Evolutionary conservation across 768 basidiomycete species (phyloP).

Genomic region (Psilocybe azurescens): DNA sequence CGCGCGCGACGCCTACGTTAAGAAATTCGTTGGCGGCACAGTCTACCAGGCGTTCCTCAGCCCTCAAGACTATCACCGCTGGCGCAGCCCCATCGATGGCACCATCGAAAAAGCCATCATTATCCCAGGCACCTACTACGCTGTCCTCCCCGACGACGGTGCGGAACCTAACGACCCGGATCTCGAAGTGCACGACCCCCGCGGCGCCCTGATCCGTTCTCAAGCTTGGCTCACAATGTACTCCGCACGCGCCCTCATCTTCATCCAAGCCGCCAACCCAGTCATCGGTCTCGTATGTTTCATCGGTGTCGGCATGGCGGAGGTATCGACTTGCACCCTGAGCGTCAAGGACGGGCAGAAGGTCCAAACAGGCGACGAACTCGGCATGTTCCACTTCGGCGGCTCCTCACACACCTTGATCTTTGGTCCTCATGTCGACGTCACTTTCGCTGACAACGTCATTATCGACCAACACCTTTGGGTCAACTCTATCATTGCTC

Average conservation of each 20-base stretch:
- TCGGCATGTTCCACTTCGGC: slow-evolving; percentile 66
- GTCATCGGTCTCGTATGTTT: slow-evolving; percentile 62
- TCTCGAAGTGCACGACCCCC: slow-evolving; percentile 6
- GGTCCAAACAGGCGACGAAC: slow-evolving; percentile 57
- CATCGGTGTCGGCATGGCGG: slow-evolving; percentile 63
- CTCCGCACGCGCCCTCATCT: slow-evolving; percentile 57
- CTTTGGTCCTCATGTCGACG: slow-evolving; percentile 16
- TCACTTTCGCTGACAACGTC: slow-evolving; percentile 4
- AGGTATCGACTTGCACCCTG: slow-evolving; percentile 64
- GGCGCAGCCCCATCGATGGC: slow-evolving; percentile 63
- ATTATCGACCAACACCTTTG: slow-evolving; percentile 7
- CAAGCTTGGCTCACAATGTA: slow-evolving; percentile 33
- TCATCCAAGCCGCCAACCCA: slow-evolving; percentile 57
- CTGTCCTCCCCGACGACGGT: slow-evolving; percentile 23
- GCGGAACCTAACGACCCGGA: slow-evolving; percentile 1
- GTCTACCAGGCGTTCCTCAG: slow-evolving; percentile 64
- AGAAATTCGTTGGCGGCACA: slow-evolving; percentile 53
- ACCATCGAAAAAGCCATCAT: slow-evolving; percentile 43
- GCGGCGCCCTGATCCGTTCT: slow-evolving; percentile 19
- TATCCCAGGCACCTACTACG: slow-evolving; percentile 58
- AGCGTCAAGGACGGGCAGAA: slow-evolving; percentile 49
- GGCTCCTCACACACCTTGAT: slow-evolving; percentile 20
- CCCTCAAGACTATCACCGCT: slow-evolving; percentile 62
- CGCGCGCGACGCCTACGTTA: slow-evolving; percentile 36
- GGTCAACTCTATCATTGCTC: slow-evolving; percentile 20